Conservation (phyloP, 2,329 filamentous ascomycete genomes). For the Curvularia hawaiiensis region DNA sequence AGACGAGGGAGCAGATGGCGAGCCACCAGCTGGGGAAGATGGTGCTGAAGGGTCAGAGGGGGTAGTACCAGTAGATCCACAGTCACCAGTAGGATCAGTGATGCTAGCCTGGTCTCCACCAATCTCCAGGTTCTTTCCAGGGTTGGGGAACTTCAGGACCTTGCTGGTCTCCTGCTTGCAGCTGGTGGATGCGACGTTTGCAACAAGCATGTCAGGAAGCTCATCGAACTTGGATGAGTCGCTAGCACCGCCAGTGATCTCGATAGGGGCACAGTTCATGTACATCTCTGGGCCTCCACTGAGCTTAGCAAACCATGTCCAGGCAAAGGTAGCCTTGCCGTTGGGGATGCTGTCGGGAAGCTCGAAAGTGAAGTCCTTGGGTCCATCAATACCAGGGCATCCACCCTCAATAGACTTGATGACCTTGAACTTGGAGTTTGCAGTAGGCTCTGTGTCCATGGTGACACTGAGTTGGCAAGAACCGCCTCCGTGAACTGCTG, state of each 20-base stretch:
- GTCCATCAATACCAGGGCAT: conserved; percentile 73
- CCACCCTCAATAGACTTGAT: conserved; percentile 88
- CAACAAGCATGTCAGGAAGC: conserved; percentile 75
- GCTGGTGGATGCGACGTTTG: conserved; percentile 62
- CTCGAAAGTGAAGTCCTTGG: conserved; percentile 66
- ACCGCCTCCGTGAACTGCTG: conserved; percentile 84
- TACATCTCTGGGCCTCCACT: conserved; percentile 82
- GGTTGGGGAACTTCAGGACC: conserved; percentile 67
- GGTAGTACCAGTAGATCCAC: conserved; percentile 28
- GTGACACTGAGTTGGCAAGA: conserved; percentile 88
- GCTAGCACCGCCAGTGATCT: conserved; percentile 59
- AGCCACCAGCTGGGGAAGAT: conserved; percentile 15
- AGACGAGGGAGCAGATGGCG: conserved; percentile 16
- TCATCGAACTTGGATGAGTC: conserved; percentile 53
- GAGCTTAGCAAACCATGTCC: conserved; percentile 87
- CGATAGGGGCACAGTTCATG: conserved; percentile 88
- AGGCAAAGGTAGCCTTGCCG: conserved; percentile 81
- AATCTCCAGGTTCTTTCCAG: conserved; percentile 57
- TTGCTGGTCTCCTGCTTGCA: conserved; percentile 60
- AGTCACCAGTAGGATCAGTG: conserved; percentile 31
- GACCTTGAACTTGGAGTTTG: conserved; percentile 76
- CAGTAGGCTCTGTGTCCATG: conserved; percentile 58
- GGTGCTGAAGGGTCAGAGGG: conserved; percentile 20
- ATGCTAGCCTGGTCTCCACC: conserved; percentile 51
- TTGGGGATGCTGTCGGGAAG: conserved; percentile 74